phyloP scores from a whole-genome alignment of 1,284 basidiomycete genomes.

The Neonothopanus nambi region DNA sequence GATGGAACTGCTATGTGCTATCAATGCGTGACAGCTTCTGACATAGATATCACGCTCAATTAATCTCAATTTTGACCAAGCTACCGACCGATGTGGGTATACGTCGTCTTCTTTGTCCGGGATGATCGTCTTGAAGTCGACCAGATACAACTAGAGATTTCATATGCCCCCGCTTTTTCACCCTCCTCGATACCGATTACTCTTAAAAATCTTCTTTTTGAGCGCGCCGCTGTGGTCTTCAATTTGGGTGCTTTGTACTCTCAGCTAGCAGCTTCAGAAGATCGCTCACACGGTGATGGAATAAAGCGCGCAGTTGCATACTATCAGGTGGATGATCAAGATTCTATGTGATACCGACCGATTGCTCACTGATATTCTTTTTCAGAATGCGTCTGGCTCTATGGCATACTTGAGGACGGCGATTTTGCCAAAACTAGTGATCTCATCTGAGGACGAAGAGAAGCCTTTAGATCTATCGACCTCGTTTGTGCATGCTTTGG shows the following conservation, averaged over 20 bases:
- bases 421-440: conserved; percentile 56
- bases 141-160: conserved; percentile 56
- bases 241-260: conserved; percentile 85
- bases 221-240: conserved; percentile 76
- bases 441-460: conserved; percentile 54
- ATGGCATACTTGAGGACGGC: conserved; percentile 64
- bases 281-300: conserved; percentile 73
- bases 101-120: background rate
- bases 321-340: conserved; percentile 64
- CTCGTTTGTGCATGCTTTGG: conserved; percentile 64
- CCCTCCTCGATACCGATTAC: conserved; percentile 59
- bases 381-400: conserved; percentile 76
- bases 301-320: conserved; percentile 73
- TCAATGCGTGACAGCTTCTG: conserved; percentile 13
- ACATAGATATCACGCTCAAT: conserved; percentile 85
- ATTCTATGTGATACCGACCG: background rate
- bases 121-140: background rate
- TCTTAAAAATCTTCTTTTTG: conserved; percentile 75
- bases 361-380: conserved; percentile 16
- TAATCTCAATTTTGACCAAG: conserved; percentile 70
- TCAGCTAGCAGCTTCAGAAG: conserved; percentile 64
- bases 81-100: conserved; percentile 60
- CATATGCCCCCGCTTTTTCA: conserved; percentile 74
- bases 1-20: conserved; percentile 17
- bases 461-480: conserved; percentile 65